phyloP scores from a whole-genome alignment of 106 monocot genomes.

The Acanthochlamys bracteata region DNA sequence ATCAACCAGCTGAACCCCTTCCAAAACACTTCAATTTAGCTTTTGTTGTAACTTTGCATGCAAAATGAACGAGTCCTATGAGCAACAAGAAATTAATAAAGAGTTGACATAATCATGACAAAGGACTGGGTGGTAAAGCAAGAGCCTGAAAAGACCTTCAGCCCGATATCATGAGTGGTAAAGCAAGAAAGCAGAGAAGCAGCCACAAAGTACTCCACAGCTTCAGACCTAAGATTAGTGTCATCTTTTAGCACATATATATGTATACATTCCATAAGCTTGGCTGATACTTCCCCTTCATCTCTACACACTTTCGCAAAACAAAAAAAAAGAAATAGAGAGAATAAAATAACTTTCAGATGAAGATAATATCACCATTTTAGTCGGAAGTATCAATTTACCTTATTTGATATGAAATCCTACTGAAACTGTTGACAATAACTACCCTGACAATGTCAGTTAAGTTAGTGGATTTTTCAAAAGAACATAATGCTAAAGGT shows the following conservation, averaged over 20 bases:
- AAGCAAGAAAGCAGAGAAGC: too few relatives aligned
- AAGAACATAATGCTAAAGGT: conserved; percentile 59
- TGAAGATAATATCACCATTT: background rate
- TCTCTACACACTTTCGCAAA: conserved; percentile 53
- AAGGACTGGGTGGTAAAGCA: conserved; percentile 48
- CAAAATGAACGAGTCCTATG: too few relatives aligned
- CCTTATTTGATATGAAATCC: conserved; percentile 58
- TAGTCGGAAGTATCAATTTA: conserved; percentile 3
- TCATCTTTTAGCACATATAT: too few relatives aligned
- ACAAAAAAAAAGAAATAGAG: conserved; percentile 58
- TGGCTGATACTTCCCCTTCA: conserved; percentile 36
- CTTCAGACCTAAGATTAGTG: too few relatives aligned
- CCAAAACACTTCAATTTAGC: too few relatives aligned
- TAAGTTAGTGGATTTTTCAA: conserved; percentile 86
- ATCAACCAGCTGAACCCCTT: too few relatives aligned
- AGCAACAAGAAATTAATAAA: too few relatives aligned
- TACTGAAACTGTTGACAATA: conserved; percentile 46
- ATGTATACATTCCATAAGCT: conserved; percentile 1
- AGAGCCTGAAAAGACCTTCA: conserved; percentile 60
- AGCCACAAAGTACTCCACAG: too few relatives aligned
- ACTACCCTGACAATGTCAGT: conserved; percentile 50
- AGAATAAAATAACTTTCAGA: background rate
- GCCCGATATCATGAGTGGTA: conserved; percentile 14
- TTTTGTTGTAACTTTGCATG: too few relatives aligned
- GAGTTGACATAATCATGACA: too few relatives aligned